Evolutionary conservation across 148 eudicot species (phyloP), one percentile per base, ranked within the genome.

Genomic region (Rheum nobile): DNA sequence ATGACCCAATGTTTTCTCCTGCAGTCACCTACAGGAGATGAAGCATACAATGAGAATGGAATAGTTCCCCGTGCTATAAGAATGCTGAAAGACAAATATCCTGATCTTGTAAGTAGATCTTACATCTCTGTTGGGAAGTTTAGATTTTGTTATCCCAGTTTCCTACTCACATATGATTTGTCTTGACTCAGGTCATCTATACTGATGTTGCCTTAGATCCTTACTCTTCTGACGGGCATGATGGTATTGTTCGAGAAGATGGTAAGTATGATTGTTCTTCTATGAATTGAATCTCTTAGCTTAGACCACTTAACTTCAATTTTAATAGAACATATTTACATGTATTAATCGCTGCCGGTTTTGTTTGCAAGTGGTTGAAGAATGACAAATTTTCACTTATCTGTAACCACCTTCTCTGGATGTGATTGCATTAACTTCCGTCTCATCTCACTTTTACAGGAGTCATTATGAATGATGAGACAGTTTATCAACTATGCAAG

Each of bases 161-260:
- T 29, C 19, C 2, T 61, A 13, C 67, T 61, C 67, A 29, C 67
- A 10, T 61, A 4, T 29, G 17, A 29, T 29, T 3, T 12, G 17
- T 61, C 67, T 28, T 29, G 37, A 61, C 76, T 67, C 83, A 95
- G 97, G 74, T 90, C 73, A 95, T 90, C 35, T 95, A 91, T 78
- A 95, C 98, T 38, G 99, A 91, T 82, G 97, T 95, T 72, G 99
- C 99, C 75, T 84, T 95, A 73, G 99, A 95, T 85, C 99, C 99
- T 41, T 95, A 95, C 86, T 90, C 94, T 59, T 95, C 99, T 29
- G 96, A 95, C 76, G 99, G 99, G 31, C 97, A 92, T 82, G 97
- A 92, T 81, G 99, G 99, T 61, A 95, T 95, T 75, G 97, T 91
- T 46, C 90, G 98, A 86, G 98, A 95, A 87, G 98, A 95, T 79